Base-by-base conservation (phyloP, 1,284 basidiomycete species). In the Fistulina hepatica region DNA sequence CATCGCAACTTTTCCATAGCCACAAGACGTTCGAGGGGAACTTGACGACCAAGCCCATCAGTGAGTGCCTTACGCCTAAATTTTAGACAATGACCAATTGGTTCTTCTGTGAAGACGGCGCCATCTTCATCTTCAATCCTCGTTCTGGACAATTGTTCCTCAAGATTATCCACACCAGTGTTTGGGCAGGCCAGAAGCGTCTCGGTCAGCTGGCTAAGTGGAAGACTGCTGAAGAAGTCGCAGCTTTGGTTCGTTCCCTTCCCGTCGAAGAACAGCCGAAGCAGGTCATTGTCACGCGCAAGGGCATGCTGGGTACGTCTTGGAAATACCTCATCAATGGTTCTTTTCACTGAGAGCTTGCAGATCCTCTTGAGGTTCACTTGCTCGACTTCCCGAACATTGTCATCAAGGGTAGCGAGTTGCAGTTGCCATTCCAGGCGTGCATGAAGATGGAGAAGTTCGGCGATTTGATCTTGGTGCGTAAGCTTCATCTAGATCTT, bases 391-490 rank as follows among this genome's bases (percentile, higher is more conserved):
- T 99, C 82, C 95, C 95, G 38, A 99, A 98, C 65, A 97, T 99
- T 52, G 93, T 97, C 60, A 98, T 99, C 71, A 97, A 98, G 67
- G 95, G 95, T 39, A 93, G 88, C 48, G 95, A 99, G 61, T 68
- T 99, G 33, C 95, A 98, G 57, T 65, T 98, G 44, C 95, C 95
- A 1, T 98, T 98, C 90, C 94, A 98, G 65, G 92, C 94, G 12
- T 94, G 91, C 51, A 92, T 99, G 82, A 97, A 98, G 73, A 93
- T 98, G 77, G 95, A 99, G 71, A 97, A 97, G 64, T 97, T 99
- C 49, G 95, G 95, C 64, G 95, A 99, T 59, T 67, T 98, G 43
- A 97, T 97, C 50, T 59, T 97, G 56, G 81, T 81, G 54, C 41
- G 70, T 53, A 11, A n/a, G 9, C 31, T 22, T 33, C 39, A 22